Evolutionary conservation across 2,329 filamentous ascomycete species (phyloP).

Genomic region (Diaporthe velutina): DNA sequence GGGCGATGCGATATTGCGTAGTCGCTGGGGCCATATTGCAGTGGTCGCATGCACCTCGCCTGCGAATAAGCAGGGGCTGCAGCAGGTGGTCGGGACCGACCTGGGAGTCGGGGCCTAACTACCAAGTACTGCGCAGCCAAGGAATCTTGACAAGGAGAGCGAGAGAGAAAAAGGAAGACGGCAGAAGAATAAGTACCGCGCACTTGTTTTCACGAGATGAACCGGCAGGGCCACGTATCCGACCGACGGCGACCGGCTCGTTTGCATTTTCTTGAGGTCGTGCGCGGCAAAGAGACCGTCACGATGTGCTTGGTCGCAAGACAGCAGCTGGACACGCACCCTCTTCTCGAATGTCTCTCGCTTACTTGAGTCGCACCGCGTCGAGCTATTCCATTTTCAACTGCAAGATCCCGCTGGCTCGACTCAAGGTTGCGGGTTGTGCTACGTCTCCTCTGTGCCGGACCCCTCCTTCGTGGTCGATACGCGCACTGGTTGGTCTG

Average conservation of each 20-base stretch:
- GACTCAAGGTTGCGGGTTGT: conserved; percentile 35
- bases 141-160: background rate
- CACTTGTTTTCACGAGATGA: conserved; percentile 5
- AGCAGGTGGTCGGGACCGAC: conserved; percentile 18
- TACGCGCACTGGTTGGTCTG: conserved; percentile 5
- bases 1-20: conserved; percentile 24
- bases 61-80: conserved; percentile 33
- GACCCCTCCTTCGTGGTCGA: conserved; percentile 3
- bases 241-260: conserved; percentile 2
- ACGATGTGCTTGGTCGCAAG: conserved; percentile 15
- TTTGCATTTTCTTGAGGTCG: background rate
- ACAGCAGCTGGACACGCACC: conserved; percentile 14
- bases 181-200: background rate
- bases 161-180: background rate
- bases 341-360: conserved; percentile 31
- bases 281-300: conserved; percentile 27
- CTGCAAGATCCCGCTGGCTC: conserved; percentile 27
- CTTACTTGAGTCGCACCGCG: conserved; percentile 36
- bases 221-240: conserved; percentile 25
- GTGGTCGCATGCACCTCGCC: conserved; percentile 38
- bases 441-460: background rate
- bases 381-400: conserved; percentile 20
- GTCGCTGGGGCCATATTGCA: conserved; percentile 1
- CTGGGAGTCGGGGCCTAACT: background rate
- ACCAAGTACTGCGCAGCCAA: conserved; percentile 2